Evolutionary conservation across 441 rosid species (phyloP), one percentile per base, ranked within the genome.

Genomic region (Gossypium schwendimanii): DNA sequence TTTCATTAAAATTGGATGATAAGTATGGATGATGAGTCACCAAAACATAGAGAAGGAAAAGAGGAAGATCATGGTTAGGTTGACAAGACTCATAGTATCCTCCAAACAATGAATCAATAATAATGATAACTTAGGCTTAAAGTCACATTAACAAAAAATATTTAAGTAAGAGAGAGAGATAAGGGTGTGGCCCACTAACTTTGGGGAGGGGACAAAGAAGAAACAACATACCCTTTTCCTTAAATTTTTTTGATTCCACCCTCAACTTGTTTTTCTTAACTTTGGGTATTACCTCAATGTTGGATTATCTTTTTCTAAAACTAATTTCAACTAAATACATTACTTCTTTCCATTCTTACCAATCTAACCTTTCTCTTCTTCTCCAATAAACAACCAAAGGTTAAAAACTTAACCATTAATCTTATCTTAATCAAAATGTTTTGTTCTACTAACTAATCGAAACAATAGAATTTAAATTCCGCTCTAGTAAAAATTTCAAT

Each of bases 41-140:
- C 39, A 33, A 33, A 33, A 33, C 39, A 33, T 33, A 6, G 0
- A 5, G 8, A 6, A 33, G 0, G 1, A 33, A 5, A 6, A 33
- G 0, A 33, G 39, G 39, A 6, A 33, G 39, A 33, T 6, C 0
- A 33, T 33, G 8, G 39, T 33, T 33, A 33, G 1, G 8, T 6
- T 20, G 28, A 23, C 14, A 63, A 64, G 33, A 20, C 52, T 12
- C 28, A 12, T 67, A 26, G 17, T 1, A 31, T 50, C 72, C 47
- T 50, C 49, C 61, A 28, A 68, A 10, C 61, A 68, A 17, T 52
- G 59, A 17, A 68, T 21, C 12, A 4, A 18, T 44, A 10, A 44
- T 26, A 23, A 39, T 41, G 24, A 44, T 24, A 54, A 57, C 72
- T 73, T 77, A 0, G 6, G 18, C 72, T 63, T 77, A 69, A 73